Base-by-base conservation (phyloP, 2,329 filamentous ascomycete species). In the Cladosporium sp. region DNA sequence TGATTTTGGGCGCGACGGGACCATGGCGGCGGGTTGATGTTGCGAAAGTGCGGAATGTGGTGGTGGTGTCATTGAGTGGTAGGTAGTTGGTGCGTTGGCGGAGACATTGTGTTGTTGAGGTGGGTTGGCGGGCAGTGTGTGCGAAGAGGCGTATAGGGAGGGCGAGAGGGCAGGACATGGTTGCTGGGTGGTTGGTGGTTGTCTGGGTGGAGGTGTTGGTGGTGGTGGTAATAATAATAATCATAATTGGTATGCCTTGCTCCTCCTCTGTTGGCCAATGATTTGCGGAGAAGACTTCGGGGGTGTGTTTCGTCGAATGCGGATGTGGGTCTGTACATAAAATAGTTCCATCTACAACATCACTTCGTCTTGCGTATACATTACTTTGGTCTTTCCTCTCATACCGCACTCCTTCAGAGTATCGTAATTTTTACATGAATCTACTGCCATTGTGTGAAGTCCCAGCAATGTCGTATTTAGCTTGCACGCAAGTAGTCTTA, bases 1-100 rank as follows among this genome's bases (percentile, higher is more conserved):
- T 77, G 53, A 74, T 68, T 18, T 68, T 64, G 33, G 77, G 62
- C 8, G 26, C 29, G 29, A 35, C 21, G 57, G 29, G 11, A 23
- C 21, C 35, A 26, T 31, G 5, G n/a, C 49, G 35, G 21, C 11
- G 31, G 11, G 64, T 35, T 14, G 49, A 21, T 14, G 44, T 40
- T 23, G 62, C 21, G 46, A 59, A 59, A 7, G 53, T 3, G 18
- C 55, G 53, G 29, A 31, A n/a, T n/a, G 37, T 50, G 21, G 26
- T 64, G 29, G 65, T 50, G 33, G 64, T 62, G 60, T 44, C 33
- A 35, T 29, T 23, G 33, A 63, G 61, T 29, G 50, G 35, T 12
- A 40, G 33, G 50, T 56, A 63, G 50, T 35, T 37, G 35, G 49
- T 46, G 35, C 61, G 50, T 40, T 63, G 61, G 61, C 61, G 61